Evolutionary conservation across 768 basidiomycete species (phyloP), one percentile per base, ranked within the genome.

Genomic region (Xerocomus spinulosus): DNA sequence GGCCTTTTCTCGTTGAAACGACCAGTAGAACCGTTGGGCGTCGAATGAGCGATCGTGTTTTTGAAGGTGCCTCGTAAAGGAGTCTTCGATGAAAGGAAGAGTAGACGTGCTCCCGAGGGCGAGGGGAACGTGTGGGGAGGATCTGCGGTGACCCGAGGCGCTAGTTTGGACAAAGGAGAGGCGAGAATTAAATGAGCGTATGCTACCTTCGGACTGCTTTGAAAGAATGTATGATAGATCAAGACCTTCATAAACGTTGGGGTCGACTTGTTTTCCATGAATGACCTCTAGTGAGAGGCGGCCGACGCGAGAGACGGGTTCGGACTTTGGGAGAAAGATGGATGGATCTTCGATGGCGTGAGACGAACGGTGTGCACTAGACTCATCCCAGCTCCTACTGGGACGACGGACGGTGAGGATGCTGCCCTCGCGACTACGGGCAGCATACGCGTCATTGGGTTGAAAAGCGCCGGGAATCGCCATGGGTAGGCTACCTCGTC

Each of bases 401-500:
- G 76, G 75, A 17, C 82, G 72, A 44, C 82, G 76, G n/a, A 81
- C 60, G 10, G 81, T 83, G 33, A 73, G 70, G 29, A 79, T 60
- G 57, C 79, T 82, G 48, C 75, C 77, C 58, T 84, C 84, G 36
- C 80, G 71, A 46, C 78, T 74, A 28, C 79, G 73, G 40, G 64
- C 58, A 29, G 60, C 56, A 42, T 43, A 57, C 25, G 63, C 52
- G 9, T 63, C 54, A n/a, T 40, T 52, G 24, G 26, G 8, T 33
- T 51, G 60, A 2, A 48, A 21, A 4, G 63, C 58, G 15, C 70
- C 73, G 15, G 81, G 77, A 12, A 83, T 82, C 34, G 74, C 72
- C 68, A 83, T 77, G n/a, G 84, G 82, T 14, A 78, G 57, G 55
- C 82, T 85, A 12, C 79, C 79, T 49, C 78, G 71, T 46, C 81